phyloP scores from a whole-genome alignment of 768 basidiomycete species.

The Leccinellum luteum region DNA sequence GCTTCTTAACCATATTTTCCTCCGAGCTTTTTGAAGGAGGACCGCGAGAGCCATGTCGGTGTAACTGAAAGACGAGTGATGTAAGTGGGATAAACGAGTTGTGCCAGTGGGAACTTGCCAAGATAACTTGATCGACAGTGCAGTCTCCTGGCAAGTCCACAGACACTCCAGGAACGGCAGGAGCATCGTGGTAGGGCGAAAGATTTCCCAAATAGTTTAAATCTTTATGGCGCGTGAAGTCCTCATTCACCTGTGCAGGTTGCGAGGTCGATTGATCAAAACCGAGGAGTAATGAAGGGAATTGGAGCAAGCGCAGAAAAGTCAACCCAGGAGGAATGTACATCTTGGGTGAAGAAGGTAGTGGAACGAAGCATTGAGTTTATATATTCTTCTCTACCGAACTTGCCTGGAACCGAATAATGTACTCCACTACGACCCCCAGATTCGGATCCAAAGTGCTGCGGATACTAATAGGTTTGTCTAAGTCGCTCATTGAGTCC shows the following conservation, averaged over 20 bases:
- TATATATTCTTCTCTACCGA: not conserved
- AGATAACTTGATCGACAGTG: constrained; percentile 38
- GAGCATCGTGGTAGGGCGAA: constrained; percentile 37
- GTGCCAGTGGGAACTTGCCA: constrained; percentile 25
- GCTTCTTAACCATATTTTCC: constrained; percentile 27
- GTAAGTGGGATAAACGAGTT: not conserved
- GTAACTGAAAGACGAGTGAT: constrained; percentile 28
- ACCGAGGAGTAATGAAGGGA: constrained; percentile 3
- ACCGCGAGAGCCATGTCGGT: constrained; percentile 41
- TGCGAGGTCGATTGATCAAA: not conserved
- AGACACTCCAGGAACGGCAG: constrained; percentile 25
- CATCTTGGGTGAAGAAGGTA: constrained; percentile 4
- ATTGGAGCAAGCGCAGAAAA: constrained; percentile 14
- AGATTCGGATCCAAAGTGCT: too few relatives aligned
- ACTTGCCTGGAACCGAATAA: too few relatives aligned
- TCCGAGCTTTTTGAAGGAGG: too few relatives aligned
- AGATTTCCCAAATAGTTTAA: constrained; percentile 33
- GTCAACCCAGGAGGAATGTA: constrained; percentile 14
- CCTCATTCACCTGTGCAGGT: not conserved
- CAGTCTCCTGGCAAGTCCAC: constrained; percentile 38
- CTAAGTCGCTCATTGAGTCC: too few relatives aligned
- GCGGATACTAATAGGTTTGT: too few relatives aligned
- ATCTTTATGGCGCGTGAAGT: not conserved
- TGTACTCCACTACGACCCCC: too few relatives aligned
- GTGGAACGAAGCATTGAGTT: not conserved